phyloP scores from a whole-genome alignment of 2,329 filamentous ascomycete species.

The Aphanocladium album region DNA sequence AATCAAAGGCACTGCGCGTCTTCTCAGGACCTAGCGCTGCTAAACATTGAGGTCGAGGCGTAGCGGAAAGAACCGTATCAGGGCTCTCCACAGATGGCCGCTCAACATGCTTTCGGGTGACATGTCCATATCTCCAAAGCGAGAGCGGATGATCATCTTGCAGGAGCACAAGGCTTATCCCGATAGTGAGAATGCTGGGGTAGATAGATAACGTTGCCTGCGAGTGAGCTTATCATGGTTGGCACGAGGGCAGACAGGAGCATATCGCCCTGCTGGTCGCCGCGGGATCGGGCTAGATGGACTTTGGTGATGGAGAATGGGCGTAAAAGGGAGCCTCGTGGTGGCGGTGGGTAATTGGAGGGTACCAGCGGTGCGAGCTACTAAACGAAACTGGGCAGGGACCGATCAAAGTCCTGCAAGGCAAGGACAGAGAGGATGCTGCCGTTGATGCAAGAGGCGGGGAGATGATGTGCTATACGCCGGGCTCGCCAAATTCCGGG shows the following conservation, averaged over 20 bases:
- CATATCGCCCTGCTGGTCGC: background rate
- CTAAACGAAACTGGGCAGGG: too few relatives aligned
- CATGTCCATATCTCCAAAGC: background rate
- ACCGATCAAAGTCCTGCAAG: background rate
- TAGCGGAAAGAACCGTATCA: constrained; percentile 12
- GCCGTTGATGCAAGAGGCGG: constrained; percentile 10
- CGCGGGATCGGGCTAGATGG: background rate
- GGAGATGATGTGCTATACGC: constrained; percentile 7
- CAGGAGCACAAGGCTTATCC: background rate
- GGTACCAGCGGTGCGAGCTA: too few relatives aligned
- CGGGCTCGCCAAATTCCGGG: background rate
- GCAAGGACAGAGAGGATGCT: background rate
- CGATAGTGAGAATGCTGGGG: constrained; percentile 5
- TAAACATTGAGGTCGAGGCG: background rate
- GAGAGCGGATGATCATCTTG: background rate
- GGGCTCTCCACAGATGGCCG: background rate
- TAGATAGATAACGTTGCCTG: background rate
- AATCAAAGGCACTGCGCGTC: background rate
- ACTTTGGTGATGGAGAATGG: constrained; percentile 2
- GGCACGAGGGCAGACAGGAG: background rate
- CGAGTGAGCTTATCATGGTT: constrained; percentile 1
- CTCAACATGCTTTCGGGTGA: background rate
- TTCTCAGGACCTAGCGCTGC: background rate
- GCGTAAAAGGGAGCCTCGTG: too few relatives aligned
- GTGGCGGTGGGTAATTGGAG: too few relatives aligned